These are phyloP conservation scores for Vigna unguiculata DNA, from an alignment of 306 rosid species.

Conservation along the genomic window DNA sequence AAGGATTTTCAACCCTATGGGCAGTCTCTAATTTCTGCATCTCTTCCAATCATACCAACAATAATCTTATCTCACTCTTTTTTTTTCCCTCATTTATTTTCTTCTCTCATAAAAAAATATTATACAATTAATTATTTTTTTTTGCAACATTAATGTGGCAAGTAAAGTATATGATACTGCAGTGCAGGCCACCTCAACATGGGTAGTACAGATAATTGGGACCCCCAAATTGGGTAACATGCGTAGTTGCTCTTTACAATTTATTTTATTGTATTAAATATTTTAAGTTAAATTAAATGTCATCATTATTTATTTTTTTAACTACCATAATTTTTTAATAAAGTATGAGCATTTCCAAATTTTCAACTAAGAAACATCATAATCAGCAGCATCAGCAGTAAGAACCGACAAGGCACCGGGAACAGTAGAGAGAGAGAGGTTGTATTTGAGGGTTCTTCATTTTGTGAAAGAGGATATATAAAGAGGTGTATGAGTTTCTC, in stretches of 20 bases:
- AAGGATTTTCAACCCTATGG: neutral
- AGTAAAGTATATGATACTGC: neutral
- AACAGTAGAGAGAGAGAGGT: constrained; percentile 22
- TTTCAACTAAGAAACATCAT: constrained; percentile 33
- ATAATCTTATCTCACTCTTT: neutral
- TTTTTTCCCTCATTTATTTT: neutral
- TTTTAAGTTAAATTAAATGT: constrained; percentile 4
- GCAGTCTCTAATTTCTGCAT: neutral
- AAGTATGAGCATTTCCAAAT: neutral
- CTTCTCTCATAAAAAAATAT: neutral
- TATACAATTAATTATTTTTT: too few relatives aligned
- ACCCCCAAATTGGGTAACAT: constrained; percentile 39
- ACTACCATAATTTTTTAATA: neutral
- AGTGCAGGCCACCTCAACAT: constrained; percentile 17
- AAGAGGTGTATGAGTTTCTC: neutral
- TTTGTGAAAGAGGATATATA: constrained; percentile 37
- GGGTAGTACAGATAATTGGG: constrained; percentile 34
- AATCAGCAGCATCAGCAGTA: constrained; percentile 20
- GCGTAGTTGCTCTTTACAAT: neutral
- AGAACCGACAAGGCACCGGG: constrained; percentile 43
- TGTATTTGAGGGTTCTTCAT: neutral
- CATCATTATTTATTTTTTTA: neutral
- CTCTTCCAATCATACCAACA: neutral
- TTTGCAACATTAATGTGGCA: neutral
- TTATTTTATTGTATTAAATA: neutral